Evolutionary conservation across 495 filamentous ascomycete species (phyloP).

Genomic region (Barbatosphaeria neglecta): DNA sequence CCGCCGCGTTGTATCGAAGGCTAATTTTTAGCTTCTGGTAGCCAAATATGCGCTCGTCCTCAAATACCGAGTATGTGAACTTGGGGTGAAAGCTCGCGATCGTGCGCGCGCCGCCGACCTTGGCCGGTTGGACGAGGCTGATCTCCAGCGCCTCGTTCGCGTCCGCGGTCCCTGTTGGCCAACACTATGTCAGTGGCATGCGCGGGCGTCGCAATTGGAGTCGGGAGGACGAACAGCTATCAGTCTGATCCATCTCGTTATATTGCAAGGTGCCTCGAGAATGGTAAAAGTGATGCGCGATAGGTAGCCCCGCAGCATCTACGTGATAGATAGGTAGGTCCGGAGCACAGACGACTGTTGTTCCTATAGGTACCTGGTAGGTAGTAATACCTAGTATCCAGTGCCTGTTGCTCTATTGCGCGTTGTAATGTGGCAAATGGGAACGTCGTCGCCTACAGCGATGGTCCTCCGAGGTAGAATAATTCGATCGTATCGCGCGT

Average conservation of each 20-base stretch:
- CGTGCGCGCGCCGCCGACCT: slow-evolving; percentile 42
- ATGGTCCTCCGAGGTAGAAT: too few species aligned
- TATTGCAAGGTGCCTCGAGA: too few species aligned
- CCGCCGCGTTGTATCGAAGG: slow-evolving; percentile 67
- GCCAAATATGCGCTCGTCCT: slow-evolving; percentile 82
- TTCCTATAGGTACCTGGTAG: too few species aligned
- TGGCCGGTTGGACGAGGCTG: slow-evolving; percentile 52
- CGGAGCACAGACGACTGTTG: too few species aligned
- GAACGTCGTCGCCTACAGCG: too few species aligned
- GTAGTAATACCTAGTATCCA: too few species aligned
- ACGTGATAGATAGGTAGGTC: too few species aligned
- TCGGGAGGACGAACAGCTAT: not conserved
- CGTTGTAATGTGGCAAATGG: too few species aligned
- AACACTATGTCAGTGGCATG: slow-evolving; percentile 2
- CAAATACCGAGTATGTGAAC: slow-evolving; percentile 88
- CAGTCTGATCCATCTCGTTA: not conserved
- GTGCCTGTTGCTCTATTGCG: too few species aligned
- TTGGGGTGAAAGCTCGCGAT: slow-evolving; percentile 63
- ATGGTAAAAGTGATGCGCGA: too few species aligned
- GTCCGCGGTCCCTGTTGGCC: slow-evolving; percentile 59
- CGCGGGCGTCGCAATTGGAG: not conserved
- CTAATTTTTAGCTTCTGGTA: slow-evolving; percentile 69
- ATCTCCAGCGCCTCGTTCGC: slow-evolving; percentile 65
- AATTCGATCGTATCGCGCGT: too few species aligned
- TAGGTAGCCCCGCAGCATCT: too few species aligned